Conservation (phyloP, 768 basidiomycete species). For the Hypsizygus marmoreus region DNA sequence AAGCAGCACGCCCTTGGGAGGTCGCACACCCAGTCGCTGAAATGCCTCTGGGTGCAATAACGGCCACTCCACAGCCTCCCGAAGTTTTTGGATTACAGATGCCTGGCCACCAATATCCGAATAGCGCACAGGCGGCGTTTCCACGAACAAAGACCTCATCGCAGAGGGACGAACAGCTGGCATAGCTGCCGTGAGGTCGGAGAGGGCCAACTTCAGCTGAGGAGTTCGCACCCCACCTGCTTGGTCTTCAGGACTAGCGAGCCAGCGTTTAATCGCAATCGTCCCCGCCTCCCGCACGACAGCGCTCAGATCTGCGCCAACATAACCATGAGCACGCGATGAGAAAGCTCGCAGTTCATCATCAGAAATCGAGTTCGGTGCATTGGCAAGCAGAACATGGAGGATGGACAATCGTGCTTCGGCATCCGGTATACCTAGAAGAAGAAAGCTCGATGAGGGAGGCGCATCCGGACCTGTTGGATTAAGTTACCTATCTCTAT, state of each 20-base stretch:
- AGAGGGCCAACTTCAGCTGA: conserved; percentile 45
- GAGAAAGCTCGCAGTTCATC: conserved; percentile 69
- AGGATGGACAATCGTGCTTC: conserved; percentile 85
- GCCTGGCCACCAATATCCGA: conserved; percentile 90
- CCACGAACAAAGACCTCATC: conserved; percentile 90
- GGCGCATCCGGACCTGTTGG: background rate
- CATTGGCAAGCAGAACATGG: conserved; percentile 77
- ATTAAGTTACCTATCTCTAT: conserved; percentile 81
- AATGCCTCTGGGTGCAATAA: conserved; percentile 86
- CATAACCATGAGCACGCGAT: conserved; percentile 88
- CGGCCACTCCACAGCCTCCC: conserved; percentile 96
- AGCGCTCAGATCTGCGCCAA: conserved; percentile 93
- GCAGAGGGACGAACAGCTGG: conserved; percentile 87
- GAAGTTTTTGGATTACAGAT: conserved; percentile 78
- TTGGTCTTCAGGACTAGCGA: conserved; percentile 31
- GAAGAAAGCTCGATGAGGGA: conserved; percentile 1
- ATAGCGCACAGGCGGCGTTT: conserved; percentile 81
- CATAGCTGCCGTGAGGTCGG: conserved; percentile 72
- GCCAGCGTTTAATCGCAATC: conserved; percentile 84
- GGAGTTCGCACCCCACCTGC: conserved; percentile 16
- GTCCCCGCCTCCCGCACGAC: conserved; percentile 94
- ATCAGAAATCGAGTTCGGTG: conserved; percentile 70
- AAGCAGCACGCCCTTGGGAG: conserved; percentile 87
- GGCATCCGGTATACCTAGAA: conserved; percentile 82
- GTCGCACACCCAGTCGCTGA: conserved; percentile 79